Evolutionary conservation across 139 green algal genomes (phyloP).

Genomic region (Tetradesmus obliquus): DNA sequence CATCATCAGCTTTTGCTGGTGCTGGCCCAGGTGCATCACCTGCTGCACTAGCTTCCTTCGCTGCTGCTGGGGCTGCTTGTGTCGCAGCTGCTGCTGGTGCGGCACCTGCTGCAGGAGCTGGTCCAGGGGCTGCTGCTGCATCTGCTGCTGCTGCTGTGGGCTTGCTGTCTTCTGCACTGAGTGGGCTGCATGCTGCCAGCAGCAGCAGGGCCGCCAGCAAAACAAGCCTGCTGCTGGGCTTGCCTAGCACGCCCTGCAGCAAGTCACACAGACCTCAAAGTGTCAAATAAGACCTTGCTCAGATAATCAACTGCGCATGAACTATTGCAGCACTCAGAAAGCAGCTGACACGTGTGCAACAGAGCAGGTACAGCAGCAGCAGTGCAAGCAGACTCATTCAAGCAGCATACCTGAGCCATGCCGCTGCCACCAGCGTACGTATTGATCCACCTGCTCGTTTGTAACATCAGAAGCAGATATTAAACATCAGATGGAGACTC

Average conservation of each 20-base stretch:
- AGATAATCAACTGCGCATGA: background rate
- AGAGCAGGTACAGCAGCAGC: background rate
- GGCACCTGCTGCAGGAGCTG: background rate
- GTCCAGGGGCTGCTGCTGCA: background rate
- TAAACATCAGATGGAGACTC: background rate
- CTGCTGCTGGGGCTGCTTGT: background rate
- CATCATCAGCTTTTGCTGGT: background rate
- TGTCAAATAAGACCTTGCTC: background rate
- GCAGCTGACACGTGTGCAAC: background rate
- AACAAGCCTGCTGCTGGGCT: background rate
- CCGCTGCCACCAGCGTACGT: background rate
- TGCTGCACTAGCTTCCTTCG: background rate
- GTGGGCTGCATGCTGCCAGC: background rate
- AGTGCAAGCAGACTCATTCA: background rate
- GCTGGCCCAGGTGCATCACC: background rate
- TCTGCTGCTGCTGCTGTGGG: constrained; percentile 9
- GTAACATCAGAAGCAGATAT: background rate
- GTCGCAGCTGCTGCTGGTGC: background rate
- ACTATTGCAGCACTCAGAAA: background rate
- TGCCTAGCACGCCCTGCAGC: background rate
- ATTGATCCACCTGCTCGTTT: background rate
- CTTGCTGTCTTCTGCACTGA: background rate
- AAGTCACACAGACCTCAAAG: background rate
- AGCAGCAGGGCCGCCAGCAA: background rate
- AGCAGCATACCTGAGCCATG: background rate